Conservation (phyloP, 2,329 filamentous ascomycete species). For the Trichophaea hybrida region DNA sequence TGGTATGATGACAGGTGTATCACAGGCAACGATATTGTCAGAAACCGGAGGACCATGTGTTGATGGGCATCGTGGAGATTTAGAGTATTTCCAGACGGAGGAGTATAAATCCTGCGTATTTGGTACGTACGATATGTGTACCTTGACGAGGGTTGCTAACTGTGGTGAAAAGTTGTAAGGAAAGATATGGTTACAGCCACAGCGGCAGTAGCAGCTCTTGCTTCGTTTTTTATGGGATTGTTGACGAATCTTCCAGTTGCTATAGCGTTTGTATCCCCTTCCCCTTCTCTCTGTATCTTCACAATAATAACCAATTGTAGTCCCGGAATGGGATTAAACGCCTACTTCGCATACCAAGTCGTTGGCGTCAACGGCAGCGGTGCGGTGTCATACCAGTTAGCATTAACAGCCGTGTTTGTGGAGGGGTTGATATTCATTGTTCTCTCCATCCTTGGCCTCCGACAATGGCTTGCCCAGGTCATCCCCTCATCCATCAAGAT, state of each 20-base stretch:
- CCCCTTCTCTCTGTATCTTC: not conserved
- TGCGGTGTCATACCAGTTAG: conserved; percentile 57
- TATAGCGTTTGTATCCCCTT: conserved; percentile 36
- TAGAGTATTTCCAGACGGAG: not conserved
- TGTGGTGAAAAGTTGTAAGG: not conserved
- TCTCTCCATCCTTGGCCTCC: conserved; percentile 63
- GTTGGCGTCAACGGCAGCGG: conserved; percentile 65
- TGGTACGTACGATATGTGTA: not conserved
- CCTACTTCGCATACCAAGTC: conserved; percentile 66
- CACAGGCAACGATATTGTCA: not conserved
- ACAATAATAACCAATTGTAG: too few relatives aligned
- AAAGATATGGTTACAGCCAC: conserved; percentile 66
- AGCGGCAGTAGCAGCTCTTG: conserved; percentile 63
- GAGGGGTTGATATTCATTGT: conserved; percentile 76
- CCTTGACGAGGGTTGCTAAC: not conserved
- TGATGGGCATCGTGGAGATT: not conserved
- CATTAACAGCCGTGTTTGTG: conserved; percentile 74
- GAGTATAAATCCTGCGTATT: not conserved
- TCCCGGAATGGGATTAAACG: conserved; percentile 75
- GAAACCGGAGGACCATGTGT: not conserved
- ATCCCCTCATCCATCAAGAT: conserved; percentile 77
- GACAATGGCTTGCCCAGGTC: conserved; percentile 74
- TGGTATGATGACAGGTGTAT: not conserved
- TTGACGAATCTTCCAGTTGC: conserved; percentile 65
- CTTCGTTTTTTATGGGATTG: conserved; percentile 59